phyloP scores from a whole-genome alignment of 2,329 filamentous ascomycete genomes.

The Nigrospora oryzae region DNA sequence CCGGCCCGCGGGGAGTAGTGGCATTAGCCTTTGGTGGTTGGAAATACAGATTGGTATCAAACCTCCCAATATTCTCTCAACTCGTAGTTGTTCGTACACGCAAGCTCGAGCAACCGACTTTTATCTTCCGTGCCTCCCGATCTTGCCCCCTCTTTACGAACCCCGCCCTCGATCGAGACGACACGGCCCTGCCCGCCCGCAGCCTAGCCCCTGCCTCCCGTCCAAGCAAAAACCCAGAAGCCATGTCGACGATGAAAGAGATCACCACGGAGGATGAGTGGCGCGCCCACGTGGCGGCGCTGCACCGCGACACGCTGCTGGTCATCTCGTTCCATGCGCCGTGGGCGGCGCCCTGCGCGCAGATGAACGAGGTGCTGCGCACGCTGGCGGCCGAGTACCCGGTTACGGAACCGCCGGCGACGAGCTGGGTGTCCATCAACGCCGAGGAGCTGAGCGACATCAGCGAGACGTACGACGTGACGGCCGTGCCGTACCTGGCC shows the following conservation, averaged over 20 bases:
- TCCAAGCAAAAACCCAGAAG: background rate
- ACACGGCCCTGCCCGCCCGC: background rate
- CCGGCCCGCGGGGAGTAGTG: background rate
- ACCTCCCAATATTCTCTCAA: background rate
- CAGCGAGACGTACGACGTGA: conserved; percentile 87
- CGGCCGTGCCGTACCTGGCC: conserved; percentile 87
- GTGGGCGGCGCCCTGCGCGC: conserved; percentile 92
- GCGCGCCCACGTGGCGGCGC: conserved; percentile 55
- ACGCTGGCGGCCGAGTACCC: conserved; percentile 84
- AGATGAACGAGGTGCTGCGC: conserved; percentile 82
- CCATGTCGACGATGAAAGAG: conserved; percentile 68
- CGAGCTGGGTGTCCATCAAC: conserved; percentile 84
- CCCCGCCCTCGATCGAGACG: background rate
- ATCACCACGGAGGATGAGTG: conserved; percentile 69
- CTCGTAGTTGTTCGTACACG: background rate
- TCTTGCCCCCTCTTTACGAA: background rate
- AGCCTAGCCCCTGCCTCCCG: background rate
- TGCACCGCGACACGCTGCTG: conserved; percentile 63
- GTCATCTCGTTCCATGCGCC: conserved; percentile 93
- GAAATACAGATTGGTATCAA: background rate
- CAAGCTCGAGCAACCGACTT: background rate
- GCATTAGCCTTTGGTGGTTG: background rate
- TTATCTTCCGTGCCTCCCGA: background rate
- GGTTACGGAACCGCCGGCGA: conserved; percentile 49
- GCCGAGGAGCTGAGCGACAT: conserved; percentile 91